Evolutionary conservation across 2,329 filamentous ascomycete genomes (phyloP).

Genomic region (Macrophomina pseudophaseolina): DNA sequence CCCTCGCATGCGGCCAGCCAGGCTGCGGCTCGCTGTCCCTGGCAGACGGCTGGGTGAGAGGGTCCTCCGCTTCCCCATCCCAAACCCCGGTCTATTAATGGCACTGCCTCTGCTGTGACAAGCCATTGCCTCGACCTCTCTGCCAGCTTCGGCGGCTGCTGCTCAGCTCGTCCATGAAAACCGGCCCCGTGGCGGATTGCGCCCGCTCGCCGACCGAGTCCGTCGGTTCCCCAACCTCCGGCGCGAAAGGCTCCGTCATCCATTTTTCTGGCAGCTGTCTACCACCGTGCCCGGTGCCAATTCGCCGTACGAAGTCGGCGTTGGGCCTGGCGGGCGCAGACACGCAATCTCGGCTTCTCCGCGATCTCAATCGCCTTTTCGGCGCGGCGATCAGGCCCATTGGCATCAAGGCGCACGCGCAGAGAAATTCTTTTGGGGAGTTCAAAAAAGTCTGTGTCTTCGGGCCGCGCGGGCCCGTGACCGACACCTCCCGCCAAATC

Average conservation of each 20-base stretch:
- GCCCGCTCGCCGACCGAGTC: background rate
- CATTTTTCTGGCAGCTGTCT: background rate
- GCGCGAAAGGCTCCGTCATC: background rate
- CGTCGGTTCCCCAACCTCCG: background rate
- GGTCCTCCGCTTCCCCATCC: background rate
- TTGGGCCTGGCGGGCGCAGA: background rate
- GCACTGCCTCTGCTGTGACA: background rate
- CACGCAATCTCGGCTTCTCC: background rate
- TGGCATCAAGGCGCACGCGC: background rate
- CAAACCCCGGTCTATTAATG: background rate
- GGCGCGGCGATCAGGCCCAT: background rate
- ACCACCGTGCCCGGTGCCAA: background rate
- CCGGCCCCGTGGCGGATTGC: background rate
- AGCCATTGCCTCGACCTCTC: background rate
- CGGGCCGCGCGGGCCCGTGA: slow-evolving; percentile 1
- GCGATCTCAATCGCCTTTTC: background rate
- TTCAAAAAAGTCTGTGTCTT: background rate
- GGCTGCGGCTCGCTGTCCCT: background rate
- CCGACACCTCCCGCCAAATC: background rate
- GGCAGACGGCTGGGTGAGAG: background rate
- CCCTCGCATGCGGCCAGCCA: background rate
- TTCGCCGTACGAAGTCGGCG: background rate
- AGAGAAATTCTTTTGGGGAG: background rate
- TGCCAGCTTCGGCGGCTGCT: background rate
- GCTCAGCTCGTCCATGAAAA: background rate